These are phyloP conservation scores for Dalbergia cochinchinensis DNA, from an alignment of 306 rosid genomes.

Conservation along the genomic window DNA sequence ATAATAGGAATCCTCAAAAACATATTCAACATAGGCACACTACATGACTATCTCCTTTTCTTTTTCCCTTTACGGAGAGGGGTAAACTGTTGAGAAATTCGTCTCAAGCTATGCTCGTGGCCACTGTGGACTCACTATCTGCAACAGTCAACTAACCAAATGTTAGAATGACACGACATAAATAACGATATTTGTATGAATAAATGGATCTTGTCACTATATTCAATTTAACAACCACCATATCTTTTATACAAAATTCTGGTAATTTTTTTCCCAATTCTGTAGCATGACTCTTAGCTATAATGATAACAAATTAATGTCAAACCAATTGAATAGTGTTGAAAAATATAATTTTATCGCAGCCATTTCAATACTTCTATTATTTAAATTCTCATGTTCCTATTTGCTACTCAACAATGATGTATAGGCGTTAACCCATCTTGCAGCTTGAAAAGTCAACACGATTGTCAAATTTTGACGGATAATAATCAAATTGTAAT, in stretches of 20 bases:
- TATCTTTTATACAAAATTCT: too few relatives aligned
- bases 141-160: conserved; percentile 43
- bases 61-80: neutral
- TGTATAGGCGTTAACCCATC: neutral
- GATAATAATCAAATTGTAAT: neutral
- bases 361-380: neutral
- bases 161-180: too few relatives aligned
- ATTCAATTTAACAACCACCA: too few relatives aligned
- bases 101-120: conserved; percentile 63
- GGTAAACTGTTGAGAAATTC: conserved; percentile 14
- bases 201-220: too few relatives aligned
- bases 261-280: too few relatives aligned
- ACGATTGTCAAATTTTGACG: neutral
- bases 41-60: neutral
- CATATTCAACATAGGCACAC: neutral
- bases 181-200: too few relatives aligned
- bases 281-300: too few relatives aligned
- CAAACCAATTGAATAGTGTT: neutral
- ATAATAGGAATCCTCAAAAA: neutral
- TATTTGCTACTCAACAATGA: neutral
- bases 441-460: conserved; percentile 18
- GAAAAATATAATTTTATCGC: neutral
- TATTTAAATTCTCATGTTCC: neutral
- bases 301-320: neutral
- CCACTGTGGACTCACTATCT: conserved; percentile 99